phyloP scores from a whole-genome alignment of 768 basidiomycete species.

The Podaxis pistillaris region DNA sequence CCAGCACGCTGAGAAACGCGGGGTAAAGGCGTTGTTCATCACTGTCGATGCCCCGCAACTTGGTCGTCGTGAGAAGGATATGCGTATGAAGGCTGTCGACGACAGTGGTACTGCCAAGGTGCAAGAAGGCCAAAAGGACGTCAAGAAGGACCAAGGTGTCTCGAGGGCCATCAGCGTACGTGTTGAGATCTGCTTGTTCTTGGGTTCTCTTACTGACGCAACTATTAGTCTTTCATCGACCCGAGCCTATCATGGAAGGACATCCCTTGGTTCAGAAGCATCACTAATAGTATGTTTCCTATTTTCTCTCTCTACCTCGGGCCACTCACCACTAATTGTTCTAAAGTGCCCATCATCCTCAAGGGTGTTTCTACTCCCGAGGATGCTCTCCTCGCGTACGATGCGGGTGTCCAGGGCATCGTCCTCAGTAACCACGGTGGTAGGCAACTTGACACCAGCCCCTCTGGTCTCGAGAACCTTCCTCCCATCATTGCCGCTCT shows the following conservation, averaged over 20 bases:
- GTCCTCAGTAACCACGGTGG: constrained; percentile 88
- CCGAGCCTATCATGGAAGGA: constrained; percentile 87
- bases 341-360: constrained; percentile 79
- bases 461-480: constrained; percentile 88
- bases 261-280: constrained; percentile 75
- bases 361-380: constrained; percentile 69
- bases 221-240: constrained; percentile 87
- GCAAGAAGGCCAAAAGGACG: constrained; percentile 48
- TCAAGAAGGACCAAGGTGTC: constrained; percentile 87
- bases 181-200: constrained; percentile 8
- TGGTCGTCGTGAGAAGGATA: constrained; percentile 94
- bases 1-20: constrained; percentile 85
- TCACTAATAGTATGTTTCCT: constrained; percentile 63
- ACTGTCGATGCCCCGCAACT: constrained; percentile 98
- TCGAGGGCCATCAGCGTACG: constrained; percentile 89
- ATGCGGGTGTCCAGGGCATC: constrained; percentile 67
- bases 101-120: constrained; percentile 60
- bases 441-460: constrained; percentile 74
- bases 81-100: constrained; percentile 94
- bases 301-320: constrained; percentile 24
- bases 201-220: not conserved
- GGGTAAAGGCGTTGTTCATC: constrained; percentile 94
- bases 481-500: constrained; percentile 74
- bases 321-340: constrained; percentile 1
- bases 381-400: constrained; percentile 86